Percentiles rank a stretch among this genome's conserved stretches.
Evolutionary conservation across 2,329 filamentous ascomycete genomes (phyloP).

Genomic region (Aureobasidium subglaciale): DNA sequence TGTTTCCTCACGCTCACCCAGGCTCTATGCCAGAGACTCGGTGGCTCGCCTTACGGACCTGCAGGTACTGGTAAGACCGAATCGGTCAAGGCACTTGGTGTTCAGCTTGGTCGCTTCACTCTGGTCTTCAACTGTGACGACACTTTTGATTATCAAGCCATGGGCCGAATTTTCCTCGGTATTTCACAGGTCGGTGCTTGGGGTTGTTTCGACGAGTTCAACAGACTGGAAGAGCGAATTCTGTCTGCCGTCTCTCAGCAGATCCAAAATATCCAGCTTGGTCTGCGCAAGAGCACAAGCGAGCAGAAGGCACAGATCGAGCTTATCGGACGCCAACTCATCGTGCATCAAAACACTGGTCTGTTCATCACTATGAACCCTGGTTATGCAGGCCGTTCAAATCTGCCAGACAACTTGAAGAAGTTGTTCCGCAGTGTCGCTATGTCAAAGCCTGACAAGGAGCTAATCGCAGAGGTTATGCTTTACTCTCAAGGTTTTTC

Average conservation of each 20-base stretch:
- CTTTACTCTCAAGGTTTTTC: slow-evolving; percentile 99
- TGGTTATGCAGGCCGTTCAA: slow-evolving; percentile 95
- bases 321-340: slow-evolving; percentile 81
- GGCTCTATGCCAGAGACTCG: slow-evolving; percentile 86
- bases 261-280: slow-evolving; percentile 98
- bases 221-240: slow-evolving; percentile 95
- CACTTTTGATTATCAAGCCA: slow-evolving; percentile 98
- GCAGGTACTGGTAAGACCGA: slow-evolving; percentile 98
- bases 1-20: slow-evolving; percentile 98
- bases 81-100: slow-evolving; percentile 93
- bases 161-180: slow-evolving; percentile 98
- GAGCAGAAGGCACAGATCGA: slow-evolving; percentile 88
- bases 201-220: slow-evolving; percentile 99
- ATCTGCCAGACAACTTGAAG: slow-evolving; percentile 97
- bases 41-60: slow-evolving; percentile 93
- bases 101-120: slow-evolving; percentile 94
- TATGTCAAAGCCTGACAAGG: slow-evolving; percentile 99
- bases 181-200: slow-evolving; percentile 98
- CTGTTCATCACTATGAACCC: slow-evolving; percentile 99
- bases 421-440: slow-evolving; percentile 98
- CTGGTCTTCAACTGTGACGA: slow-evolving; percentile 99
- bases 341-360: slow-evolving; percentile 86
- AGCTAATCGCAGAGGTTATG: slow-evolving; percentile 99
- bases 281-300: slow-evolving; percentile 74
- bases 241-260: slow-evolving; percentile 97